These are phyloP conservation scores for Oidiodendron maius DNA, from an alignment of 495 filamentous ascomycete species.

Conservation along the genomic window DNA sequence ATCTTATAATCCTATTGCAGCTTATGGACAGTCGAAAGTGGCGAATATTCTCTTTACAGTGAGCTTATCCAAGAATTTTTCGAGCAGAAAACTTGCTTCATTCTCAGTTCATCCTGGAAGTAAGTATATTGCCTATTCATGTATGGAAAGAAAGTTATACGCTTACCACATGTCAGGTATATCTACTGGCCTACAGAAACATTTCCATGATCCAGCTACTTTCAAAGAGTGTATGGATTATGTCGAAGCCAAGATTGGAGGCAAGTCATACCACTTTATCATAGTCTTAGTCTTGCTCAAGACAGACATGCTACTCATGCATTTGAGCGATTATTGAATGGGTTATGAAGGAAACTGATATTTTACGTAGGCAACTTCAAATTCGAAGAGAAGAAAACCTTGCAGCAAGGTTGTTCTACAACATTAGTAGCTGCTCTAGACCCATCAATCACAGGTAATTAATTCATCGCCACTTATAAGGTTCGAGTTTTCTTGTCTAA, in stretches of 20 bases:
- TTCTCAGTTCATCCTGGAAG: conserved; percentile 42
- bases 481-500: background rate
- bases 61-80: conserved; percentile 36
- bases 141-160: background rate
- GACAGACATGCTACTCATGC: too few relatives aligned
- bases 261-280: background rate
- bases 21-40: conserved; percentile 46
- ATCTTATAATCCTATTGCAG: conserved; percentile 39
- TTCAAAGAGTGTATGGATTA: background rate
- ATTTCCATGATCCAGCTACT: background rate
- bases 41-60: conserved; percentile 46
- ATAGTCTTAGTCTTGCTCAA: too few relatives aligned
- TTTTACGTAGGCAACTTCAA: background rate
- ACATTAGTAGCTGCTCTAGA: conserved; percentile 37
- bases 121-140: background rate
- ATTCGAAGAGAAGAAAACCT: conserved; percentile 23
- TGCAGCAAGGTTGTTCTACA: conserved; percentile 36
- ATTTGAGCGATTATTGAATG: too few relatives aligned
- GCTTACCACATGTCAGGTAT: background rate
- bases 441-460: conserved; percentile 8
- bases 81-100: conserved; percentile 24
- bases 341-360: too few relatives aligned
- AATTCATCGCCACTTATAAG: background rate
- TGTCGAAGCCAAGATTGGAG: background rate
- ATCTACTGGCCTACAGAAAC: background rate